Percentiles rank a stretch among this genome's conserved stretches.
Conservation (phyloP, 768 basidiomycete genomes). For the Sutorius australiensis region DNA sequence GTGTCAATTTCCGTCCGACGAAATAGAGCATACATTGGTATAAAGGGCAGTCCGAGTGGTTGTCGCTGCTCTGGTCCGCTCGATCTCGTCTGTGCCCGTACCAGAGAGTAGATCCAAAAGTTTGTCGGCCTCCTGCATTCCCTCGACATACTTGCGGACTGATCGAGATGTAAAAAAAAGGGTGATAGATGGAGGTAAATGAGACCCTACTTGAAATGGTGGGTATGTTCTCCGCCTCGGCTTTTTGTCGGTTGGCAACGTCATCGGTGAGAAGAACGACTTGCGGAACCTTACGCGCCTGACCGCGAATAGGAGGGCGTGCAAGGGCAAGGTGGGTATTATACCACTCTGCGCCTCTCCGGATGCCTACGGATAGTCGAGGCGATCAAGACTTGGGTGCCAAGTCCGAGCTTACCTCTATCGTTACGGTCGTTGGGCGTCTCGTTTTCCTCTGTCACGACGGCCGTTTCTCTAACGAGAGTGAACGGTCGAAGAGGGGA, state of each 20-base stretch:
- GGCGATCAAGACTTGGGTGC: background rate
- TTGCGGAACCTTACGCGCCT: conserved; percentile 45
- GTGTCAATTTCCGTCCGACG: background rate
- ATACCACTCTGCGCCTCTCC: conserved; percentile 88
- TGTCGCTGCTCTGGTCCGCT: conserved; percentile 54
- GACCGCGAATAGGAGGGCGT: conserved; percentile 50
- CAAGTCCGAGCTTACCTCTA: conserved; percentile 50
- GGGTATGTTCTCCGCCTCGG: conserved; percentile 58
- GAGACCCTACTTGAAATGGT: conserved; percentile 54
- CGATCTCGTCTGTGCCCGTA: conserved; percentile 56
- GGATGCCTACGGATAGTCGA: conserved; percentile 62
- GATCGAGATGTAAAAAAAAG: background rate
- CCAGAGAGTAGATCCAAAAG: conserved; percentile 82
- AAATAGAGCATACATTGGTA: conserved; percentile 53
- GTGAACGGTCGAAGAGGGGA: background rate
- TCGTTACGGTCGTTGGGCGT: conserved; percentile 94
- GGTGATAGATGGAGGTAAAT: background rate
- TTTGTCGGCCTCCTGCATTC: conserved; percentile 56
- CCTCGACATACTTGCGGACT: conserved; percentile 83
- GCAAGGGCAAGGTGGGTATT: conserved; percentile 60
- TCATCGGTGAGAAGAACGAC: conserved; percentile 90
- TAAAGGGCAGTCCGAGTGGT: conserved; percentile 63
- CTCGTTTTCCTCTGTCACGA: conserved; percentile 72
- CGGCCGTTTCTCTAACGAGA: conserved; percentile 67
- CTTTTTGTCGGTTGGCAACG: conserved; percentile 74